Conservation (phyloP, 768 basidiomycete species). For the Russula sp. region DNA sequence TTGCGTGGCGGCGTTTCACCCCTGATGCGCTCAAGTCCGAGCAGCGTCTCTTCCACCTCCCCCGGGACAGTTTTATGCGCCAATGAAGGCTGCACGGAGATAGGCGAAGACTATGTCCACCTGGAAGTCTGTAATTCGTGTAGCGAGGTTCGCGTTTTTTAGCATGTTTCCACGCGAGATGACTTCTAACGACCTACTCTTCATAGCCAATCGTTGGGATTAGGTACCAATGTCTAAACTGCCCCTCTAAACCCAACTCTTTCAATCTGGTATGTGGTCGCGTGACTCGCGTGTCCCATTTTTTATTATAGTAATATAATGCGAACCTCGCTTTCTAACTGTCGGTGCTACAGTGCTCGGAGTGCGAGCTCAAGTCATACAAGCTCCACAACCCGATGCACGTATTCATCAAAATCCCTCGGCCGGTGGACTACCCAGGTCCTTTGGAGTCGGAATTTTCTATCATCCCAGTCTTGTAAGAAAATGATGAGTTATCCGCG, state of each 20-base stretch:
- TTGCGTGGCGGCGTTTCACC: slow-evolving; percentile 13
- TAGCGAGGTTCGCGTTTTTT: slow-evolving; percentile 10
- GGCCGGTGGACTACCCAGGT: slow-evolving; percentile 58
- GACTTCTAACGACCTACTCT: not conserved
- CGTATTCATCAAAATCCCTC: slow-evolving; percentile 81
- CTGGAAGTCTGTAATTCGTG: slow-evolving; percentile 28
- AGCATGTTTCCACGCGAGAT: not conserved
- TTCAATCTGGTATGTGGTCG: slow-evolving; percentile 66
- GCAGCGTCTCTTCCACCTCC: slow-evolving; percentile 25
- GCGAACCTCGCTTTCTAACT: not conserved
- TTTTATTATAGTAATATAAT: slow-evolving; percentile 1
- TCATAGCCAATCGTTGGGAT: slow-evolving; percentile 67
- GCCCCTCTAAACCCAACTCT: slow-evolving; percentile 66
- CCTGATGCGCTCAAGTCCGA: slow-evolving; percentile 25
- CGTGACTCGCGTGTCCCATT: not conserved
- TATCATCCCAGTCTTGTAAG: slow-evolving; percentile 61
- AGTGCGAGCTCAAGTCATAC: slow-evolving; percentile 78
- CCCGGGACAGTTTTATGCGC: slow-evolving; percentile 18
- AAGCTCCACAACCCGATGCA: slow-evolving; percentile 79
- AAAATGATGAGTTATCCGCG: no score
- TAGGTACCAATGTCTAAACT: slow-evolving; percentile 88
- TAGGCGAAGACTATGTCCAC: slow-evolving; percentile 18
- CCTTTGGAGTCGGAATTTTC: slow-evolving; percentile 53
- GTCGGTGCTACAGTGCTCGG: slow-evolving; percentile 56
- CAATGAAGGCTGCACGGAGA: not conserved